A percentile compares a stretch with the other conserved stretches of the same genome.
These are phyloP conservation scores for Misopates orontium DNA, from an alignment of 257 asterid genomes.

Conservation along the genomic window DNA sequence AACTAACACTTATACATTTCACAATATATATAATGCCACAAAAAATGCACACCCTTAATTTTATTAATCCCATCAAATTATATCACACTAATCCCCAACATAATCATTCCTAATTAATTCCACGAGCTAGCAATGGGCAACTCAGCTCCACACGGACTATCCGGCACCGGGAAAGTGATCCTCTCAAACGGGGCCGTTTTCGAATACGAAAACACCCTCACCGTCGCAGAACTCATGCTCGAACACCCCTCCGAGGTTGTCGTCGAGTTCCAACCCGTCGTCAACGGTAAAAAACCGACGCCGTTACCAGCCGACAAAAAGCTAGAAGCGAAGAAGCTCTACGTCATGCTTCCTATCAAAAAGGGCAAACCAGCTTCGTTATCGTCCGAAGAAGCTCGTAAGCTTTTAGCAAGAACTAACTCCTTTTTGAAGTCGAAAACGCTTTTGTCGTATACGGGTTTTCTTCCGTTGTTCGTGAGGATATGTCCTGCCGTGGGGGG, in stretches of 20 bases:
- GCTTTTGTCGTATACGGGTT: constrained; percentile 41
- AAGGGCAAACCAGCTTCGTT: constrained; percentile 51
- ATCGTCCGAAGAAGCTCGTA: constrained; percentile 55
- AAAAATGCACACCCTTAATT: constrained; percentile 44
- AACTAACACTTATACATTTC: constrained; percentile 50
- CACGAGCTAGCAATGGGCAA: constrained; percentile 55
- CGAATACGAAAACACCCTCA: constrained; percentile 51
- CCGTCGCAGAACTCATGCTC: constrained; percentile 85
- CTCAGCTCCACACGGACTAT: constrained; percentile 36
- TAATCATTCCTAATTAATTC: too few species aligned
- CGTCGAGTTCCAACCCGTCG: constrained; percentile 49
- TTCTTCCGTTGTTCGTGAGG: constrained; percentile 63
- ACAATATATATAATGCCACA: constrained; percentile 28
- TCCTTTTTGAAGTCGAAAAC: constrained; percentile 46
- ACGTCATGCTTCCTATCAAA: constrained; percentile 59
- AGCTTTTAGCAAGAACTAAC: constrained; percentile 37
- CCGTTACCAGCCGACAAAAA: constrained; percentile 76
- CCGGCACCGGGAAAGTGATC: constrained; percentile 54
- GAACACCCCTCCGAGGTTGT: constrained; percentile 76
- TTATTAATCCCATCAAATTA: neutral
- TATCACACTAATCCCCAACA: neutral
- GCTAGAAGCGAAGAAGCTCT: constrained; percentile 61
- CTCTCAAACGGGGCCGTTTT: constrained; percentile 58
- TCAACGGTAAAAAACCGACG: constrained; percentile 33
- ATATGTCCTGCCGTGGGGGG: constrained; percentile 37